Evolutionary conservation across 2,329 filamentous ascomycete genomes (phyloP).

Genomic region (Fusarium illudens): DNA sequence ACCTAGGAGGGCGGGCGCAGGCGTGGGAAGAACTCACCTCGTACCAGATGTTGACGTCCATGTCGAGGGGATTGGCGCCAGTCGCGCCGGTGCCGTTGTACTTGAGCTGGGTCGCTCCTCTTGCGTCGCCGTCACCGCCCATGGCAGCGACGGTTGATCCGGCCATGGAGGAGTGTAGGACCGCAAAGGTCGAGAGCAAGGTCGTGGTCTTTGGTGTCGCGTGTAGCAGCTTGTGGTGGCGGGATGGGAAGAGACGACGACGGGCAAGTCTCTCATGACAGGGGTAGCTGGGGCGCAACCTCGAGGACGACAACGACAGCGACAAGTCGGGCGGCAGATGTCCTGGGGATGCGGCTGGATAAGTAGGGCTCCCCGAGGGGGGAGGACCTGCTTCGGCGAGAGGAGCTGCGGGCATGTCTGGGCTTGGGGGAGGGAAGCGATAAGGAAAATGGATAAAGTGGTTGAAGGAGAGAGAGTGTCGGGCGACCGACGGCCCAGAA

Average conservation of each 20-base stretch:
- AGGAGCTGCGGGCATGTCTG: not conserved
- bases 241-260: not conserved
- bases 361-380: not conserved
- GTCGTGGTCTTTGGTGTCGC: constrained; percentile 1
- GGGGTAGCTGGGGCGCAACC: not conserved
- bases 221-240: not conserved
- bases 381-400: not conserved
- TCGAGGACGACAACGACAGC: not conserved
- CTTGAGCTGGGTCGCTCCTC: constrained; percentile 52
- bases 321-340: not conserved
- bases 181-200: not conserved
- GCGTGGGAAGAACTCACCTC: constrained; percentile 65
- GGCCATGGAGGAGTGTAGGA: constrained; percentile 25
- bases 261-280: not conserved
- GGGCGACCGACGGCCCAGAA: constrained; percentile 3
- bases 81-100: constrained; percentile 72
- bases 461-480: not conserved
- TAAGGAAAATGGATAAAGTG: not conserved
- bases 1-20: too few relatives aligned
- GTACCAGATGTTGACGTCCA: constrained; percentile 82
- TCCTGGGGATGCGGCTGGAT: not conserved
- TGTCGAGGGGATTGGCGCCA: constrained; percentile 72
- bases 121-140: constrained; percentile 53
- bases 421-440: not conserved
- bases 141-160: constrained; percentile 25